Base-by-base conservation (phyloP, 306 rosid species). In the Morella rubra region DNA sequence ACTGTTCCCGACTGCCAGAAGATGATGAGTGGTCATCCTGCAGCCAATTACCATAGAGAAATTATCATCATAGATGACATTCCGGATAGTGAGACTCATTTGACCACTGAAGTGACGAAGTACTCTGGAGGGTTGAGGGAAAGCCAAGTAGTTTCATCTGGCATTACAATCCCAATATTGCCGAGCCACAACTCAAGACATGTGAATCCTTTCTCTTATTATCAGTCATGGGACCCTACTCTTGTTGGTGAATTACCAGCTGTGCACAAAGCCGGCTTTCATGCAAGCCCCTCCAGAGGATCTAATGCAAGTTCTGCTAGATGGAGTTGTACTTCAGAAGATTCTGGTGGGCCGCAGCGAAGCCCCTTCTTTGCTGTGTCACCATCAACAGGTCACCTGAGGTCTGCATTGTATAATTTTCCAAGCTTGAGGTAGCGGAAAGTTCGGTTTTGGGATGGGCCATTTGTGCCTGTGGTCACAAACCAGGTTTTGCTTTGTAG, bases 291-390 rank as follows among this genome's bases (percentile, higher is more conserved):
- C 41, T 49, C 85, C 14, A 71, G 69, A 46, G 86, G 52, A 78
- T 75, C 75, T 13, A 79, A 59, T 32, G 55, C 76, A 59, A 55
- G 79, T 66, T 78, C 85, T 56, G 88, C 46, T 22, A 75, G 68
- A 40, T 87, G 91, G 91, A 72, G 76, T 65, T 75, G 85, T 73
- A 69, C 55, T 42, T 27, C 81, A 7, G 84, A 81, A 82, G 78
- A 80, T 37, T 50, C 84, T 16, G 76, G 71, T n/a, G 58, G 19
- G 73, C 80, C 65, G 61, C 84, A 77, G 59, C 75, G 47, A 42
- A 67, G 59, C 45, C 77, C 87, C 37, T 77, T 51, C 40, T n/a
- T 61, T 45, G 66, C 68, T 0, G 65, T 76, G 60, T 22, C 82
- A 18, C 79, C 87, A 59, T 47, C 87, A 44, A 77, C 64, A 42